Base-by-base conservation (phyloP, 345 rosid species). In the Citrus medica region DNA sequence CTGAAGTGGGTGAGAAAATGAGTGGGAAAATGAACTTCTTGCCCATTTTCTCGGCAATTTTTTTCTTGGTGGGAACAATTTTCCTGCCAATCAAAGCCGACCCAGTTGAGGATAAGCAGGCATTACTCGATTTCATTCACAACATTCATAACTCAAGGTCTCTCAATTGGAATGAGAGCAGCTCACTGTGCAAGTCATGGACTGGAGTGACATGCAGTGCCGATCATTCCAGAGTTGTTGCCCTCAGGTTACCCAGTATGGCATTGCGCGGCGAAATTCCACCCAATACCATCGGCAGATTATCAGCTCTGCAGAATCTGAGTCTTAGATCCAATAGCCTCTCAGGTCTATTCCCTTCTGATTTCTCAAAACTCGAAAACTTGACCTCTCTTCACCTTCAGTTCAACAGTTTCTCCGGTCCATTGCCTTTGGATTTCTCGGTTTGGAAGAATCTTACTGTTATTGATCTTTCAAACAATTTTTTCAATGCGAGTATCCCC, bases 271-370 rank as follows among this genome's bases (percentile, higher is more conserved):
- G 99, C 7, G 66, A 69, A 2, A 75, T 94, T 70, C 89, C 92
- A 7, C 78, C 86, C 32, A 84, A 84, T 84, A 85, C 85, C 6
- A 88, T 96, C 55, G 70, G 97, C 76, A 87, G 90, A 27, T 84
- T 96, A 67, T 88, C 95, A 0, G 87, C 87, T n/a, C 78, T 96
- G 67, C 91, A 71, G 90, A 48, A 83, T 66, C 86, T 94, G 38
- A 77, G 90, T 86, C 95, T 96, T 46, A 85, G 92, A 83, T 89
- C 93, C 77, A 96, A 94, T 87, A 75, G 82, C 70, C 84, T 96
- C 35, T 88, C 89, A 46, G 99, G 95, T 77, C 48, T 85, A 21
- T 88, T 92, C 79, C 98, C 97, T 80, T 46, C 81, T 27, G 93
- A 84, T 83, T 85, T 96, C 42, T 82, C 81, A 30, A 79, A 83